Evolutionary conservation across 2,329 filamentous ascomycete species (phyloP), one percentile per base, ranked within the genome.

Genomic region (Coleophoma crateriformis): DNA sequence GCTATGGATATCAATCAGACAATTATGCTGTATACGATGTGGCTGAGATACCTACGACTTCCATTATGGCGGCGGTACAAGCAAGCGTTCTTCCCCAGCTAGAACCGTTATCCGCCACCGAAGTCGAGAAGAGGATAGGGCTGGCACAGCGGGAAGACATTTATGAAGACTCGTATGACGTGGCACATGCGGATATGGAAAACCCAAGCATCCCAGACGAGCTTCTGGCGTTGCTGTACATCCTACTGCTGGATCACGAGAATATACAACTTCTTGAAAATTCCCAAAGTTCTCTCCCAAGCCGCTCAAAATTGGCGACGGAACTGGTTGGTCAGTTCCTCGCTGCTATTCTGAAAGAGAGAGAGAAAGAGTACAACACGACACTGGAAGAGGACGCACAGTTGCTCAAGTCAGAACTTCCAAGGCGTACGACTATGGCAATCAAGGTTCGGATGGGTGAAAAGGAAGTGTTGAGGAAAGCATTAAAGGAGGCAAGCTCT

Each of bases 1-100:
- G 84, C 41, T 87, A 88, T 61, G 85, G 85, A 14, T 87, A 86
- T 59, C 73, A 84, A 43, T 85, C 83, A 1, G 71, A 79, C 33
- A 81, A 82, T 54, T 86, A 88, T 60, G 69, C 78, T 7, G 67
- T 73, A 45, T 84, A 82, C 63, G 84, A 88, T 58, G 83, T 88
- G 3, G 78, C 79, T 3, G 85, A 88, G 61, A 65, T 88, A 7
- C 69, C 79, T 4, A 68, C 78, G 45, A 67, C 73, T 1, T 60
- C 75, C 13, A 70, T 87, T 34, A 61, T 70, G 35, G 50, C 51
- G 8, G 20, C 50, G 7, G 55, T 64, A 14, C 43, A 50, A 44
- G 27, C 12, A 15, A 44, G 20, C 11, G 20, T 44, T n/a, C 41
- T 10, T 50, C 49, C 11, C 49, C 34, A 14, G 47, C 40, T 63